These are phyloP conservation scores for Xylariaceae sp. DNA, from an alignment of 2,329 filamentous ascomycete species.

Conservation along the genomic window DNA sequence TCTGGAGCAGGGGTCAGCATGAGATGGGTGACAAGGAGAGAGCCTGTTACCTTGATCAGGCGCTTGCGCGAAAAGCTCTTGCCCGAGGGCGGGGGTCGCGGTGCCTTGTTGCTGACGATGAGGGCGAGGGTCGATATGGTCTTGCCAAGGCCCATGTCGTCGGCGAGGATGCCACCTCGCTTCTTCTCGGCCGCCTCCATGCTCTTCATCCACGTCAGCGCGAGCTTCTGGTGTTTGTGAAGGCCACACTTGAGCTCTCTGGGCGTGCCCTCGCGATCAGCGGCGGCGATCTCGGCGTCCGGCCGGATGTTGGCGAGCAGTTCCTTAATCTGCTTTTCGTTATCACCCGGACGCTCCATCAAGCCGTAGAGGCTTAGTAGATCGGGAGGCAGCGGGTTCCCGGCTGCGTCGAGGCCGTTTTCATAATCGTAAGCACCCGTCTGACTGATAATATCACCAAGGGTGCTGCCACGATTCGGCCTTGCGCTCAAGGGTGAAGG, in stretches of 20 bases:
- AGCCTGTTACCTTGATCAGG: slow-evolving; percentile 17
- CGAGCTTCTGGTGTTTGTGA: slow-evolving; percentile 76
- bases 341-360: slow-evolving; percentile 31
- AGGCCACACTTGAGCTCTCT: slow-evolving; percentile 59
- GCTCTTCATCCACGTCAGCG: slow-evolving; percentile 66
- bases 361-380: slow-evolving; percentile 27
- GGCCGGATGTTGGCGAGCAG: slow-evolving; percentile 66
- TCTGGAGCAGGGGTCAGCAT: slow-evolving; percentile 23
- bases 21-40: background rate
- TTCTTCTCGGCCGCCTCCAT: slow-evolving; percentile 66
- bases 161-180: slow-evolving; percentile 69
- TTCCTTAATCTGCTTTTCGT: slow-evolving; percentile 59
- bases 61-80: slow-evolving; percentile 40
- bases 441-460: slow-evolving; percentile 30
- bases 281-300: slow-evolving; percentile 55
- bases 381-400: slow-evolving; percentile 28
- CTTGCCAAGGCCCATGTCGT: slow-evolving; percentile 81
- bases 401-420: slow-evolving; percentile 27
- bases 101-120: slow-evolving; percentile 42
- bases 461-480: slow-evolving; percentile 11
- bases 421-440: slow-evolving; percentile 30
- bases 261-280: slow-evolving; percentile 62
- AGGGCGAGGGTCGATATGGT: slow-evolving; percentile 77
- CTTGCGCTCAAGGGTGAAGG: too few relatives aligned
- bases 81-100: slow-evolving; percentile 43